Conservation (phyloP, 2,329 filamentous ascomycete genomes). For the Verticillium albo-atrum region DNA sequence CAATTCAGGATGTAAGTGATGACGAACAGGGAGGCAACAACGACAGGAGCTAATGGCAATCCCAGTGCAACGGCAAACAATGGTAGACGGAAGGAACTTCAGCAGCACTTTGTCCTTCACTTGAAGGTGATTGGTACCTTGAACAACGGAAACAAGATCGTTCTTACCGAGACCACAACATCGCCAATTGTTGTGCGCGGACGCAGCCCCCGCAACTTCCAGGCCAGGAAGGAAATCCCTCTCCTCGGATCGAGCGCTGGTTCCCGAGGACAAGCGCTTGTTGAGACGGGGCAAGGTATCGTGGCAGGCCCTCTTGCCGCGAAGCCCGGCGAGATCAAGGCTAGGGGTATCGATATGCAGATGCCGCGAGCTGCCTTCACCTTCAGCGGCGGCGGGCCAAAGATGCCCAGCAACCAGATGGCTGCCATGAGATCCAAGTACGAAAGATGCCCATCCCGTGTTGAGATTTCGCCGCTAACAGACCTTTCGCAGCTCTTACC, state of each 20-base stretch:
- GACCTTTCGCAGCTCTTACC: conserved; percentile 43
- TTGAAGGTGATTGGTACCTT: conserved; percentile 82
- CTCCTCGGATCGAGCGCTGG: conserved; percentile 73
- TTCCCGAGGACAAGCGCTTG: conserved; percentile 70
- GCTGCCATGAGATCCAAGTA: conserved; percentile 54
- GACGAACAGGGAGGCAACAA: neutral
- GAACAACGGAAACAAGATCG: conserved; percentile 74
- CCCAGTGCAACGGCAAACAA: conserved; percentile 91
- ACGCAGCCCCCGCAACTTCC: conserved; percentile 90
- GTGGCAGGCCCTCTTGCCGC: conserved; percentile 52
- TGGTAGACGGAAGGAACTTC: conserved; percentile 86
- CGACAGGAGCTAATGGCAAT: neutral
- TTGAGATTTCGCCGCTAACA: neutral
- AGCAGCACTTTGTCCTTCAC: conserved; percentile 91
- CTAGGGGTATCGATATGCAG: conserved; percentile 48
- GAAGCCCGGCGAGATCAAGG: conserved; percentile 51
- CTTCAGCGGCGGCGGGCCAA: conserved; percentile 46
- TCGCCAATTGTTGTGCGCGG: conserved; percentile 92
- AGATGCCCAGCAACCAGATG: conserved; percentile 49
- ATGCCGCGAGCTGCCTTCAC: conserved; percentile 54
- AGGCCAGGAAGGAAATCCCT: conserved; percentile 88
- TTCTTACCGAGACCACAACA: conserved; percentile 79
- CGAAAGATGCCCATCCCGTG: conserved; percentile 20
- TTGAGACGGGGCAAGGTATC: conserved; percentile 58
- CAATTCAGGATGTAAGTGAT: conserved; percentile 74